Percentiles rank a stretch among this genome's conserved stretches.
phyloP scores from a whole-genome alignment of 176 grass and related monocot species.

The Juncus effusus region DNA sequence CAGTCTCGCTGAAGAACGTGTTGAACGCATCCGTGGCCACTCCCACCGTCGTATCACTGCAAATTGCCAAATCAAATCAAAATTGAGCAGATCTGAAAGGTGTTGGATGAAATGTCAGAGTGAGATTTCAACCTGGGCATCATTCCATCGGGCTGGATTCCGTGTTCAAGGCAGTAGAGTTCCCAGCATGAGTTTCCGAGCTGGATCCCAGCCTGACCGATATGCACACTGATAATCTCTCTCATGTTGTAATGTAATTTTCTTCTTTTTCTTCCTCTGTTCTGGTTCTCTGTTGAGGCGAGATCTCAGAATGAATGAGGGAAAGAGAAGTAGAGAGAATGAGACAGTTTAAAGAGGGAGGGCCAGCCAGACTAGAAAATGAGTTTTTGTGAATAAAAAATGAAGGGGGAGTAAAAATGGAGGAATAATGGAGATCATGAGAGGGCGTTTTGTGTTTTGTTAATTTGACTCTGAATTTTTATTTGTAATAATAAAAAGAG shows the following conservation, averaged over 20 bases:
- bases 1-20: constrained; percentile 28
- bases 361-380: constrained; percentile 14
- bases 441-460: neutral
- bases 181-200: constrained; percentile 32
- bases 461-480: too few relatives aligned
- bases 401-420: constrained; percentile 4
- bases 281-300: neutral
- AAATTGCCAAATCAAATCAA: constrained; percentile 15
- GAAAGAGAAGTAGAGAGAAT: constrained; percentile 10
- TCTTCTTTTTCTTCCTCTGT: neutral
- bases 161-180: constrained; percentile 28
- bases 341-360: constrained; percentile 18
- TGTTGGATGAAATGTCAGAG: constrained; percentile 4
- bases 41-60: constrained; percentile 16
- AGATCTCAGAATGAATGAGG: constrained; percentile 16
- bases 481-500: neutral
- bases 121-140: constrained; percentile 20
- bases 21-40: constrained; percentile 24
- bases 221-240: constrained; percentile 32
- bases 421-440: constrained; percentile 27
- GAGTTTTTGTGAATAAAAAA: neutral
- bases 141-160: constrained; percentile 30
- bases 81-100: constrained; percentile 13
- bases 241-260: constrained; percentile 9
- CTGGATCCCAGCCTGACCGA: constrained; percentile 31